phyloP scores from a whole-genome alignment of 2,329 filamentous ascomycete species.

The Macrophomina tecta region DNA sequence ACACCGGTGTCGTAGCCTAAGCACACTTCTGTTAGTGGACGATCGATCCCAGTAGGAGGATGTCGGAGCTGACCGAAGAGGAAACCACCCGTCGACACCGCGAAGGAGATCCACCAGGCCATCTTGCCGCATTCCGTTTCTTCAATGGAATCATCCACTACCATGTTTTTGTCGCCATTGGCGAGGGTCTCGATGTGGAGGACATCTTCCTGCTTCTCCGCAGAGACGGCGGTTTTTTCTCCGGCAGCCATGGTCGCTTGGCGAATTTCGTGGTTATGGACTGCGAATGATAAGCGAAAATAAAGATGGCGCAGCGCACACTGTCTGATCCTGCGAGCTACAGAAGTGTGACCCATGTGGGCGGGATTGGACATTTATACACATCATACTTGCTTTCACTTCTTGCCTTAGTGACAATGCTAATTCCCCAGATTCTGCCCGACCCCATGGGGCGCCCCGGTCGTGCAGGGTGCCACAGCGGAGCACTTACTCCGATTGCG shows the following conservation, averaged over 20 bases:
- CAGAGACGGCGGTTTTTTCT: slow-evolving; percentile 5
- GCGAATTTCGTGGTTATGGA: too few relatives aligned
- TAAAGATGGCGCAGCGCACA: too few relatives aligned
- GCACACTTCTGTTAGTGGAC: not conserved
- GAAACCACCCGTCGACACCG: slow-evolving; percentile 32
- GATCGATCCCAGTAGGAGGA: too few relatives aligned
- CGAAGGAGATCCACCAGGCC: slow-evolving; percentile 30
- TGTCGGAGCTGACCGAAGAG: slow-evolving; percentile 29
- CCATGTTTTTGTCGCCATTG: not conserved
- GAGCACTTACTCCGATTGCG: slow-evolving; percentile 2
- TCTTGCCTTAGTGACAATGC: not conserved
- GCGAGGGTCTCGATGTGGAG: slow-evolving; percentile 9
- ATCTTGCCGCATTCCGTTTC: slow-evolving; percentile 31
- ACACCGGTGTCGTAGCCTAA: slow-evolving; percentile 45
- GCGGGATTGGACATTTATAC: slow-evolving; percentile 1
- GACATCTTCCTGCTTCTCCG: slow-evolving; percentile 16
- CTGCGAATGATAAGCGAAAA: too few relatives aligned
- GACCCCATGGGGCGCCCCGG: slow-evolving; percentile 18
- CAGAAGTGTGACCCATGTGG: too few relatives aligned
- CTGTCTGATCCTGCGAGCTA: too few relatives aligned
- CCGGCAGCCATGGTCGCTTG: not conserved
- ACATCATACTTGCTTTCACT: not conserved
- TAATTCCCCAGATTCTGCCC: slow-evolving; percentile 8
- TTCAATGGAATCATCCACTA: slow-evolving; percentile 31
- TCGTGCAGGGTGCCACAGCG: not conserved